Evolutionary conservation across 495 filamentous ascomycete species (phyloP).

Genomic region (Aspergillus biplanus): DNA sequence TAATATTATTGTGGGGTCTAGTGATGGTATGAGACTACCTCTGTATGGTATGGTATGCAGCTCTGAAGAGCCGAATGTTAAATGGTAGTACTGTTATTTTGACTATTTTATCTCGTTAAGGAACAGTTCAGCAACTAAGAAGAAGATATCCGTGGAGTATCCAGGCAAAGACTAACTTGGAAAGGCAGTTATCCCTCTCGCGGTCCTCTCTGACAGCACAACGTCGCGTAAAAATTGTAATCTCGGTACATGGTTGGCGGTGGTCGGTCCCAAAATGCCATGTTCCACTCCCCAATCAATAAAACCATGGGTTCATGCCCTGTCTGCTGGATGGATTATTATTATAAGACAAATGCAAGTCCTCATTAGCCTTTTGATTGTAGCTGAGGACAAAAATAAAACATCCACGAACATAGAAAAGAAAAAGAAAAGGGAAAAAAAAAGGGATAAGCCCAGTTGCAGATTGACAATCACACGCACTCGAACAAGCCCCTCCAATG

Average conservation of each 20-base stretch:
- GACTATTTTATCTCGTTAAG: background rate
- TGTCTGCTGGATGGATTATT: too few species aligned
- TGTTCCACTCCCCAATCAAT: background rate
- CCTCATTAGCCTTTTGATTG: too few species aligned
- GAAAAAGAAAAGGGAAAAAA: conserved; percentile 4
- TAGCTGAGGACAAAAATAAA: background rate
- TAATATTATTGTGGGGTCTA: conserved; percentile 22
- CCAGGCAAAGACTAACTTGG: background rate
- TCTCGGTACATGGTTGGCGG: conserved; percentile 8
- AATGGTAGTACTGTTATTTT: background rate
- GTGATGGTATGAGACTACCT: conserved; percentile 24
- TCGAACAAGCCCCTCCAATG: conserved; percentile 18
- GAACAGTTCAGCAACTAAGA: conserved; percentile 2
- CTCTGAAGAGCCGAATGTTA: conserved; percentile 10
- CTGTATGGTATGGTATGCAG: conserved; percentile 29
- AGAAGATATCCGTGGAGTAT: background rate
- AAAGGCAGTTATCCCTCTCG: conserved; percentile 5
- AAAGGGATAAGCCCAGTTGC: conserved; percentile 11
- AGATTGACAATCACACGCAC: conserved; percentile 22
- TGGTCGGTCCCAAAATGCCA: conserved; percentile 7
- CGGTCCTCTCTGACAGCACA: conserved; percentile 9
- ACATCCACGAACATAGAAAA: background rate
- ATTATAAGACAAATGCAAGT: too few species aligned
- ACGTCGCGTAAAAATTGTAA: background rate
- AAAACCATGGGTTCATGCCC: too few species aligned